These are phyloP conservation scores for Ogataea henricii DNA, from an alignment of 805 yeast species.

Conservation along the genomic window DNA sequence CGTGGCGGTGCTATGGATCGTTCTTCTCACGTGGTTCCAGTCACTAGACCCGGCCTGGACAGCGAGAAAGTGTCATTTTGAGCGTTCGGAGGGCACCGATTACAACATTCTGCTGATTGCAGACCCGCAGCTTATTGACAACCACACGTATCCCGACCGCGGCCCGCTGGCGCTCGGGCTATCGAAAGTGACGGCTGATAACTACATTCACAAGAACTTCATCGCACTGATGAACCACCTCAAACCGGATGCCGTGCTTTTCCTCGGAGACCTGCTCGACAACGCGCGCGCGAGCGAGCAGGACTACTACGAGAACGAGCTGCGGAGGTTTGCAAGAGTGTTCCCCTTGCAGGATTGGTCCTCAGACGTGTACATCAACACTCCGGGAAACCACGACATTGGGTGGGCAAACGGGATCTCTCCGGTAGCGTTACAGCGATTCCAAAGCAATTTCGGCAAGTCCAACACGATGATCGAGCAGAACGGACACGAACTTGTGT, in stretches of 20 bases:
- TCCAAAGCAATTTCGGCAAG: constrained; percentile 72
- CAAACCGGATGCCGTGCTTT: constrained; percentile 74
- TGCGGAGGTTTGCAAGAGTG: constrained; percentile 62
- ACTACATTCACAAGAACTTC: constrained; percentile 71
- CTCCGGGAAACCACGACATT: constrained; percentile 96
- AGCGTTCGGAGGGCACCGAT: background rate
- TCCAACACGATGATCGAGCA: constrained; percentile 54
- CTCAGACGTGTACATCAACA: constrained; percentile 39
- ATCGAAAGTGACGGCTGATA: constrained; percentile 68
- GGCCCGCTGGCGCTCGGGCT: constrained; percentile 45
- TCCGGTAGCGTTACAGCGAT: constrained; percentile 58
- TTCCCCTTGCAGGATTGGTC: constrained; percentile 53
- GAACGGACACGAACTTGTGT: constrained; percentile 72
- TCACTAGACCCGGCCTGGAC: constrained; percentile 8
- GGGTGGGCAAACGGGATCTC: constrained; percentile 83
- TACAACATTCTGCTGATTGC: constrained; percentile 55
- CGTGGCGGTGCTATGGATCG: constrained; percentile 14
- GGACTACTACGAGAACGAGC: constrained; percentile 66
- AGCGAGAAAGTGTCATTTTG: constrained; percentile 15
- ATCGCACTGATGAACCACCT: constrained; percentile 61
- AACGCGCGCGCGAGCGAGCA: constrained; percentile 88
- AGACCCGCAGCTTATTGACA: constrained; percentile 94
- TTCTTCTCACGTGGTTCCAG: constrained; percentile 18
- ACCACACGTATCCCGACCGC: constrained; percentile 80
- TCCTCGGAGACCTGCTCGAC: constrained; percentile 90